These are phyloP conservation scores for Trichoderma hamatum DNA, from an alignment of 2,329 filamentous ascomycete species.

Conservation along the genomic window DNA sequence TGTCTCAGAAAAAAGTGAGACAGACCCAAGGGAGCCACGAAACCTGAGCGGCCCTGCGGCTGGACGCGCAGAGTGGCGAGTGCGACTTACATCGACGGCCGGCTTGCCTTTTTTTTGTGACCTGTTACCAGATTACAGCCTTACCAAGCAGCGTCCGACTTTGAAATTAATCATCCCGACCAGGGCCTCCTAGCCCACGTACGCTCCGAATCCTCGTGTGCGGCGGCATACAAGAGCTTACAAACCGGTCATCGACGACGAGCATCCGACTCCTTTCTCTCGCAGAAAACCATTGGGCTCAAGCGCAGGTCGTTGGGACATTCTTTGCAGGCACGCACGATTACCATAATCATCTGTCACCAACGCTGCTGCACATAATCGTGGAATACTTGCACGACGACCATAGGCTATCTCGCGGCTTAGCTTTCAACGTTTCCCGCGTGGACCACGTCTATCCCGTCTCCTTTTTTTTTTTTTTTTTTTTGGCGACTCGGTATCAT, in stretches of 20 bases:
- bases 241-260: constrained; percentile 4
- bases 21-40: constrained; percentile 10
- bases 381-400: constrained; percentile 4
- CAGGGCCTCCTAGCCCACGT: background rate
- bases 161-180: constrained; percentile 13
- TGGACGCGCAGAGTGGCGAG: constrained; percentile 18
- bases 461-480: background rate
- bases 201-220: background rate
- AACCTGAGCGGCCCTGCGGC: constrained; percentile 3
- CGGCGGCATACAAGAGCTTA: background rate
- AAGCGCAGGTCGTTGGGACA: constrained; percentile 18
- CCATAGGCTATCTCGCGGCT: background rate
- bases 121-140: constrained; percentile 9
- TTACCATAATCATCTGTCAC: background rate
- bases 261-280: background rate
- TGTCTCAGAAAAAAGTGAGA: constrained; percentile 24
- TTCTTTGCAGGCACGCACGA: background rate
- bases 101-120: constrained; percentile 1
- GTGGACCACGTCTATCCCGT: background rate
- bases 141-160: constrained; percentile 10
- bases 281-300: constrained; percentile 4
- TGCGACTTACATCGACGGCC: constrained; percentile 16
- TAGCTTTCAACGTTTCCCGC: background rate
- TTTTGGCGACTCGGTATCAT: constrained; percentile 28
- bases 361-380: constrained; percentile 6